Evolutionary conservation across 371 early-diverging fungal species (phyloP), one percentile per base, ranked within the genome.

Genomic region (Parasitella parasitica): DNA sequence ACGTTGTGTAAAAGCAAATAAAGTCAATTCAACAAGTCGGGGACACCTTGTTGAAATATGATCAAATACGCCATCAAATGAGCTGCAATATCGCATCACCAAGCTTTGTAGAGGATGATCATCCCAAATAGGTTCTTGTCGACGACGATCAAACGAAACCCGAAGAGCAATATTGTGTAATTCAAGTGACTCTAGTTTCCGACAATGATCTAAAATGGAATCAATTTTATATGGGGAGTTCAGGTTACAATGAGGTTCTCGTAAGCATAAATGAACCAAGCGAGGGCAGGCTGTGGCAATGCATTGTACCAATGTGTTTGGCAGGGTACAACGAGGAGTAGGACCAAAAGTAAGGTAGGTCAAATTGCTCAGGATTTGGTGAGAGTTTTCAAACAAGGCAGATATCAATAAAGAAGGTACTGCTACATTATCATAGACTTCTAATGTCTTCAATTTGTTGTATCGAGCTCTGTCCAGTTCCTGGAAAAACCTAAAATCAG

Each of bases 401-500:
- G 57, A 27, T n/a, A 34, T 35, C 30, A 63, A 34, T 32, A 63
- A 34, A 16, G 38, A 18, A 3, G 57, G 38, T 4, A 57, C 27
- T 20, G 39, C 0, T 3, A 62, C 35, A 20, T 43, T 54, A 55
- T 62, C 63, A 6, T 55, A 62, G 7, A 62, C 28, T 20, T 62
- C 56, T 15, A 62, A 30, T 18, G 24, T 28, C 15, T 26, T 55
- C 26, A 62, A 22, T 37, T 43, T 20, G 7, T 12, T 20, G 34
- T 49, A 24, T 9, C 49, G 27, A 8, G 36, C n/a, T 49, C 16
- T 26, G 41, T 63, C 52, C 4, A 58, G 30, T 53, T 64, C 38
- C 32, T 54, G 53, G 36, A 64, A 64, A 12, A 58, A 64, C 12
- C 37, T 35, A 12, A 64, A 58, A 48, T 64, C 64, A 22, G 64